These are phyloP conservation scores for Lentinus tigrinus DNA, from an alignment of 768 basidiomycete genomes.

Conservation along the genomic window DNA sequence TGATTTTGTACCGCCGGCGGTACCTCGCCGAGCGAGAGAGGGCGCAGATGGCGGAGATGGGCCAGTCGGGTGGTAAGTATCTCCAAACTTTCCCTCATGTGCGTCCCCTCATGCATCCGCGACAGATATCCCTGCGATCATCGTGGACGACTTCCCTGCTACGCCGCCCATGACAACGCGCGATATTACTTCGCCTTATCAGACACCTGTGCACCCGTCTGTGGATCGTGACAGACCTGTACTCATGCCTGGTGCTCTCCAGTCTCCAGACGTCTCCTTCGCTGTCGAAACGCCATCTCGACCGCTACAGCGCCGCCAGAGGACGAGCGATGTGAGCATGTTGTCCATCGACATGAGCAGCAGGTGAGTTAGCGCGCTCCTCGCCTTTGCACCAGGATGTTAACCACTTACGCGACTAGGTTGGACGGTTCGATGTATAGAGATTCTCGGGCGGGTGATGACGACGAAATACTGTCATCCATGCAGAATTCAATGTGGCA, in stretches of 20 bases:
- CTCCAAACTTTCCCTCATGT: neutral
- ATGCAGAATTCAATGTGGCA: conserved; percentile 73
- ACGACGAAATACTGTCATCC: conserved; percentile 50
- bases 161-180: conserved; percentile 48
- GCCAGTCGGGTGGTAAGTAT: conserved; percentile 39
- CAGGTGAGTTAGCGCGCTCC: conserved; percentile 34
- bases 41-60: conserved; percentile 33
- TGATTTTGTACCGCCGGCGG: conserved; percentile 68
- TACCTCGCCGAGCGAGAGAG: conserved; percentile 56
- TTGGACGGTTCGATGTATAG: conserved; percentile 27
- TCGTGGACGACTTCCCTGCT: conserved; percentile 58
- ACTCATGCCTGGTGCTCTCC: conserved; percentile 30
- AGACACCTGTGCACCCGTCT: conserved; percentile 20
- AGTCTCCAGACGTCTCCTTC: conserved; percentile 47
- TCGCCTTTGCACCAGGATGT: neutral
- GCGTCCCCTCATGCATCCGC: neutral
- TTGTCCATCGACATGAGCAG: conserved; percentile 51
- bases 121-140: conserved; percentile 67
- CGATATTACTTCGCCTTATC: conserved; percentile 50
- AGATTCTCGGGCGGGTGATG: conserved; percentile 23
- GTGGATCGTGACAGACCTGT: conserved; percentile 35
- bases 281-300: conserved; percentile 41
- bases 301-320: conserved; percentile 53
- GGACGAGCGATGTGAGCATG: conserved; percentile 60
- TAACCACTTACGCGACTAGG: conserved; percentile 5